Base-by-base conservation (phyloP, 2,329 filamentous ascomycete species). In the Cladobotryum mycophilum region DNA sequence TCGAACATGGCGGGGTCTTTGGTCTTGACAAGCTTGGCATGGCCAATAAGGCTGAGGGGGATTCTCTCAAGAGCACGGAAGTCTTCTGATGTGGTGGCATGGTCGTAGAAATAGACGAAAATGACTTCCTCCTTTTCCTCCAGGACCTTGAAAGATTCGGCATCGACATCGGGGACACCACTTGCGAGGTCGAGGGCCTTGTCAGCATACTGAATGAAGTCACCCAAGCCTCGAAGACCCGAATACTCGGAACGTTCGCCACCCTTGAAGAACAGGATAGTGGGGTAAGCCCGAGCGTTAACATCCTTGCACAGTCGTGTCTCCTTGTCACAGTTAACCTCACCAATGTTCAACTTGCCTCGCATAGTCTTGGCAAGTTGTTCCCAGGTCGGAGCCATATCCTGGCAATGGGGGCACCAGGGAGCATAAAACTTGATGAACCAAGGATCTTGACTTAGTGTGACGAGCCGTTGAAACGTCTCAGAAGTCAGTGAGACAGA, bases 381-480 rank as follows among this genome's bases (percentile, higher is more conserved):
- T 55, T 83, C 76, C 93, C 93, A 99, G 56, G 84, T 90, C 3
- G 93, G 88, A 35, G 87, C 89, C 78, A 99, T 83, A 36, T 88
- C 88, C 70, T 96, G 88, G 69, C 95, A 99, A 70, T 99, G 93
- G 59, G 85, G 83, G 68, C 93, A 99, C 93, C 92, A 97, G 5
- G 93, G 95, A 15, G 89, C 91, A 67, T 96, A 97, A 67, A 99
- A 97, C 70, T 99, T 99, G 76, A 99, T 84, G 64, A 99, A 96
- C 93, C 93, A 99, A 5, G 91, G 86, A 56, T 97, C 90, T 56
- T 88, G 82, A 0, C 89, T 90, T 66, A 85, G 87, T 3, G 89
- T 95, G 43, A 99, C 91, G 36, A 86, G 75, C 52, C 81, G 83
- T 65, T 95, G 86, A 73, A 99, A 99, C 56, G 76, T 88, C 64